Base-by-base conservation (phyloP, 2,329 filamentous ascomycete species). In the Dactylellina leptospora region DNA sequence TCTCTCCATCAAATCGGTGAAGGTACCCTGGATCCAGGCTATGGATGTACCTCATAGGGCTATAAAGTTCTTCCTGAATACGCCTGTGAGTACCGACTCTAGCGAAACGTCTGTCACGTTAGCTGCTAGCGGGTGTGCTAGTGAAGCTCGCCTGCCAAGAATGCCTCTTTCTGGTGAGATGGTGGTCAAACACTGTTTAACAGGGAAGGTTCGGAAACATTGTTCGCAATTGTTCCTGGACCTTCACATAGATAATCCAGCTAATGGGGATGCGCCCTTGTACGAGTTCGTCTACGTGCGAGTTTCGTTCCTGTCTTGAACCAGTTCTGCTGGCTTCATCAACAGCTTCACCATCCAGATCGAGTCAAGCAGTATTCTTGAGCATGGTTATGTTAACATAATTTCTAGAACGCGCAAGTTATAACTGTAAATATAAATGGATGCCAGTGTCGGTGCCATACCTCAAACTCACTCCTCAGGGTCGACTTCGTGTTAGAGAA, bases 271-370 rank as follows among this genome's bases (percentile, higher is more conserved):
- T n/a, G n/a, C n/a, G n/a, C n/a, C n/a, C n/a, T n/a, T n/a, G n/a
- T n/a, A n/a, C n/a, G n/a, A n/a, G 27, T 22, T 55, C 36, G 54
- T 28, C 20, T 54, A 54, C 54, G 44, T 61, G 48, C 40, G 47
- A 54, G 56, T 16, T 11, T 44, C 48, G 27, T 56, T 18, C 40
- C 53, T 40, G 27, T 36, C 48, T 44, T 40, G 28, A 11, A 56
- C 42, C 47, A 36, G 27, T 58, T 54, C 48, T 44, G 33, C 45
- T 38, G 51, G 61, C 61, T 58, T 51, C 60, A 64, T 50, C 18
- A 4, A 30, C 40, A 56, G 56, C 27, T 62, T 56, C 50, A 71
- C 66, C 66, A 50, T 62, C 66, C 66, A 42, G 58, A 71, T 71
- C 20, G 36, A 63, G 61, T 36, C 23, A 58, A 58, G 28, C 51